Percentiles rank a stretch among this genome's conserved stretches.
Conservation (phyloP, 257 asterid genomes). For the Leonotis leonurus region DNA sequence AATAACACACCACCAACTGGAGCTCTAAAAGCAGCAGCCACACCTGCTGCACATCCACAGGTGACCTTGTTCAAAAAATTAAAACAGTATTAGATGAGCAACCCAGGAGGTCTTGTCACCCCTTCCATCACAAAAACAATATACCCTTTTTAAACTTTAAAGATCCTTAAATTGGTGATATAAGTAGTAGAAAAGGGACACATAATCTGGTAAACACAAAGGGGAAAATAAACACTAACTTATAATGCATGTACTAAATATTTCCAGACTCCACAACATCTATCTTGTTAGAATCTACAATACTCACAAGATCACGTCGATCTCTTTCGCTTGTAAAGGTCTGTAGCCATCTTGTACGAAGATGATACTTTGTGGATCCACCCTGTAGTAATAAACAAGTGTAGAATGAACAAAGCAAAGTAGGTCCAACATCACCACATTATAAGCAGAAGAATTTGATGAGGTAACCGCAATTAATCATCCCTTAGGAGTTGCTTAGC, state of each 20-base stretch:
- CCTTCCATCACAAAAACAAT: conserved; percentile 20
- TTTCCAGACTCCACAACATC: conserved; percentile 1
- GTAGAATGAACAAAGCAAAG: conserved; percentile 10
- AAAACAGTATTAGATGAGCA: conserved; percentile 41
- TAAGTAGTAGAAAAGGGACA: conserved; percentile 2
- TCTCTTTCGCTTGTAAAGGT: conserved; percentile 90
- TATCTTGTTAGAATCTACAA: not conserved
- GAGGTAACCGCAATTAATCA: not conserved
- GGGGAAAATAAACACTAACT: not conserved
- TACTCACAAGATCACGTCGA: conserved; percentile 99
- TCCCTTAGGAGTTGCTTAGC: conserved; percentile 11
- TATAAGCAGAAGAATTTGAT: not conserved
- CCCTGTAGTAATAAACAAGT: conserved; percentile 46
- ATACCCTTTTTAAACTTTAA: not conserved
- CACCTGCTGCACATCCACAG: conserved; percentile 99
- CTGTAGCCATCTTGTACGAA: conserved; percentile 89
- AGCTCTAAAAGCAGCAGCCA: conserved; percentile 99
- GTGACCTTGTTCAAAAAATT: conserved; percentile 79
- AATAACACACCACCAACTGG: conserved; percentile 99
- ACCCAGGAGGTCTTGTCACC: conserved; percentile 26
- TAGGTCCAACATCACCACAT: not conserved
- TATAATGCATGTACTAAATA: not conserved
- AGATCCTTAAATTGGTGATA: conserved; percentile 5
- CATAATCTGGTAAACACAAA: not conserved
- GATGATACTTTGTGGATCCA: conserved; percentile 93